A percentile compares a stretch with the other conserved stretches of the same genome.
Conservation (phyloP, 805 yeast species). For the Starmerella apis region DNA sequence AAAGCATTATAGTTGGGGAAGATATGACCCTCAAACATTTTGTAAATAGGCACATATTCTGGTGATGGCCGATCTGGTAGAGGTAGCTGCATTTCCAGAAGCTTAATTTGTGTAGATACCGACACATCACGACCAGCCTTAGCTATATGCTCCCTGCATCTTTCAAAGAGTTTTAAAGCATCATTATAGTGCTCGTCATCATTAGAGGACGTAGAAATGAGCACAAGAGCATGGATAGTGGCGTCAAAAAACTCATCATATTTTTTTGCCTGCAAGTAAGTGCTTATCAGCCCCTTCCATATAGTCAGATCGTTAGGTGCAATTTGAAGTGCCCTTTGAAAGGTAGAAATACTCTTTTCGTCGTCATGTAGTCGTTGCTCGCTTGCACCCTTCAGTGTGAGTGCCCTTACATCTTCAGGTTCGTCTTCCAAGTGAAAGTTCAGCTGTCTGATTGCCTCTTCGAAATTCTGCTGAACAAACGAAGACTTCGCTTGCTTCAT, state of each 20-base stretch:
- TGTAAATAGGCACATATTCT: constrained; percentile 13
- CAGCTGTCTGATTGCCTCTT: constrained; percentile 48
- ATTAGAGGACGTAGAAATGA: constrained; percentile 14
- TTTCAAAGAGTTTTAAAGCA: neutral
- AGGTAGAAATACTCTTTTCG: constrained; percentile 41
- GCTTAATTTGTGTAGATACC: constrained; percentile 18
- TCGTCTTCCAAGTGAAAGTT: constrained; percentile 49
- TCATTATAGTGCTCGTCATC: neutral
- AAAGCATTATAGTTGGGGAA: constrained; percentile 16
- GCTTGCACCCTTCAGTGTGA: constrained; percentile 56
- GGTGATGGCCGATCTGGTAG: constrained; percentile 12
- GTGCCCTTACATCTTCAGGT: constrained; percentile 46
- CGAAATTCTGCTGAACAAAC: constrained; percentile 41
- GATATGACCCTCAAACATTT: neutral
- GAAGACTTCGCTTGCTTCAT: constrained; percentile 15
- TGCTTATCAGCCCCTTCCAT: constrained; percentile 64
- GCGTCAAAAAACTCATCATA: constrained; percentile 22
- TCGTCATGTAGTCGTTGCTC: constrained; percentile 37
- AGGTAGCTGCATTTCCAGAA: constrained; percentile 4
- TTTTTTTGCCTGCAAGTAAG: constrained; percentile 24
- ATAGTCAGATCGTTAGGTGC: constrained; percentile 43
- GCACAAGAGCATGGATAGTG: constrained; percentile 14
- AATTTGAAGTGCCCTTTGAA: constrained; percentile 38
- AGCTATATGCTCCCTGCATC: neutral
- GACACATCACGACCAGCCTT: constrained; percentile 20